phyloP scores from a whole-genome alignment of 345 rosid genomes.

The Gossypium turneri region DNA sequence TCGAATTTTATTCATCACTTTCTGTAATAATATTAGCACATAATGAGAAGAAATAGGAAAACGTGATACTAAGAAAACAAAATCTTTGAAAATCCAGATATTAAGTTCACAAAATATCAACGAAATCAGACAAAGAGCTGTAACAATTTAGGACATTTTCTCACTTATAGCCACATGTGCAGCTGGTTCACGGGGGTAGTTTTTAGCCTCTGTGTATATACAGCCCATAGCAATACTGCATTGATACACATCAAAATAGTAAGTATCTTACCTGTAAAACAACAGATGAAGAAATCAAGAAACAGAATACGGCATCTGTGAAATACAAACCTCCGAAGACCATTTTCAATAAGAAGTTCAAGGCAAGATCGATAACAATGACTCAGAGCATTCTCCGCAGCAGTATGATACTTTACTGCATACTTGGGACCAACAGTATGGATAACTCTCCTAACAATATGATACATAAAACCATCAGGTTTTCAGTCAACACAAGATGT shows the following conservation, averaged over 20 bases:
- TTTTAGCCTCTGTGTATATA: slow-evolving; percentile 88
- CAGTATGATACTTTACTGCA: slow-evolving; percentile 95
- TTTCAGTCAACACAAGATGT: background rate
- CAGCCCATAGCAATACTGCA: slow-evolving; percentile 94
- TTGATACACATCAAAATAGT: slow-evolving; percentile 25
- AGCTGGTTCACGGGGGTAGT: slow-evolving; percentile 98
- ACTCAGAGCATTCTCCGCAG: slow-evolving; percentile 98
- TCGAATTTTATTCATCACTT: background rate
- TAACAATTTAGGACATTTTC: slow-evolving; percentile 24
- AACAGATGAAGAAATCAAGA: background rate
- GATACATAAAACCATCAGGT: slow-evolving; percentile 8
- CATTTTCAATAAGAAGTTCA: slow-evolving; percentile 85
- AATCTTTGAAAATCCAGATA: slow-evolving; percentile 3
- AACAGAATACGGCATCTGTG: slow-evolving; percentile 6
- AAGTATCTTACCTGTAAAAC: slow-evolving; percentile 24
- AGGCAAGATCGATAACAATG: slow-evolving; percentile 96
- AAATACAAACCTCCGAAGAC: slow-evolving; percentile 64
- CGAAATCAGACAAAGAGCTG: slow-evolving; percentile 1
- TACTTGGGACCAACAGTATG: slow-evolving; percentile 99
- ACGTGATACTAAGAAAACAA: background rate
- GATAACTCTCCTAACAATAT: slow-evolving; percentile 60
- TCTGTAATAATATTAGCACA: background rate
- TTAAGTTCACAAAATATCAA: background rate
- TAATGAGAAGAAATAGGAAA: background rate
- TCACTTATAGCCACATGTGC: slow-evolving; percentile 98